Evolutionary conservation across 805 yeast genomes (phyloP).

Genomic region (Candida odintsovae): DNA sequence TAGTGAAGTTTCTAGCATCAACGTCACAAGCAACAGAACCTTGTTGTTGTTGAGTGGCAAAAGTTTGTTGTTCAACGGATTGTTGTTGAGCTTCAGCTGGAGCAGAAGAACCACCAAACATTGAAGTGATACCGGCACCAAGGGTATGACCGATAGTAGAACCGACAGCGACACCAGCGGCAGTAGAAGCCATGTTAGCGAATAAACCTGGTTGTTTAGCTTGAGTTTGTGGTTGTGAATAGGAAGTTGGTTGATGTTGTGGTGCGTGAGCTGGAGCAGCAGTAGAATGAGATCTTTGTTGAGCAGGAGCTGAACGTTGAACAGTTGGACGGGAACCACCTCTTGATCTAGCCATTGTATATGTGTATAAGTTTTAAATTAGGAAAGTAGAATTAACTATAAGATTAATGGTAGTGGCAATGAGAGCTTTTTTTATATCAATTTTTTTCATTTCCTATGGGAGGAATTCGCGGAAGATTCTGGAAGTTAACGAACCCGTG

Average conservation of each 20-base stretch:
- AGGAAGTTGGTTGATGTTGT: conserved; percentile 41
- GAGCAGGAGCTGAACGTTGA: conserved; percentile 36
- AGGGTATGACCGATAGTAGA: conserved; percentile 94
- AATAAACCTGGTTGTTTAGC: conserved; percentile 80
- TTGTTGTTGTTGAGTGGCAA: conserved; percentile 32
- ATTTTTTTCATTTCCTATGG: neutral
- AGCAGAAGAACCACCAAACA: conserved; percentile 77
- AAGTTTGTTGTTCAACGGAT: conserved; percentile 28
- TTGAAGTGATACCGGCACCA: conserved; percentile 87
- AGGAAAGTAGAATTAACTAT: no score
- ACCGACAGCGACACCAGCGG: conserved; percentile 99
- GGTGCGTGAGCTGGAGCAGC: conserved; percentile 49
- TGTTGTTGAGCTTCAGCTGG: conserved; percentile 42
- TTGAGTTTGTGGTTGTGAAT: conserved; percentile 49
- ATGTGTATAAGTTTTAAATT: neutral
- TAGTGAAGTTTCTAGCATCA: conserved; percentile 92
- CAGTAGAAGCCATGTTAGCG: conserved; percentile 97
- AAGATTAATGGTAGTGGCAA: neutral
- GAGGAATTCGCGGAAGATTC: neutral
- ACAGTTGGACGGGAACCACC: conserved; percentile 42
- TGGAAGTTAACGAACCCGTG: neutral
- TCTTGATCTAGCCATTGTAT: conserved; percentile 39
- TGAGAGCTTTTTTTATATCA: neutral
- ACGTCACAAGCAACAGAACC: conserved; percentile 65
- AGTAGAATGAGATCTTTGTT: conserved; percentile 51